These are phyloP conservation scores for Diaporthe helianthi DNA, from an alignment of 2,329 filamentous ascomycete genomes.

Conservation along the genomic window DNA sequence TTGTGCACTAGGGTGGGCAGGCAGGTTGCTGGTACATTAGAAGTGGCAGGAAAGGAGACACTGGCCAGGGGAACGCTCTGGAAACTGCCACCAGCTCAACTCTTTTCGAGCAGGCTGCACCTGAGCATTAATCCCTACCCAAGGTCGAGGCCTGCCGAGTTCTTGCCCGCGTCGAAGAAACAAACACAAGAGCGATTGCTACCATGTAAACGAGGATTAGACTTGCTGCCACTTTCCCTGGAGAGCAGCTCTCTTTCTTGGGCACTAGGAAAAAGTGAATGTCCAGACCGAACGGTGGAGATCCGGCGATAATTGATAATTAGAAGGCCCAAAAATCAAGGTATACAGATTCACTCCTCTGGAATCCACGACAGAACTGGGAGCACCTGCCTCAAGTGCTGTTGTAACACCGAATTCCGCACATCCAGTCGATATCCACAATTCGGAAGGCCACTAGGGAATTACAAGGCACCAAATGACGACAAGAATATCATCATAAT, in stretches of 20 bases:
- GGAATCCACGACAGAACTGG: background rate
- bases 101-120: background rate
- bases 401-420: background rate
- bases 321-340: background rate
- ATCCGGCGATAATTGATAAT: no score
- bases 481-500: background rate
- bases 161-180: background rate
- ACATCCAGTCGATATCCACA: no score
- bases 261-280: background rate
- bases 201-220: background rate
- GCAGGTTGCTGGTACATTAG: constrained; percentile 13
- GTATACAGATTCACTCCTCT: background rate
- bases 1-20: background rate
- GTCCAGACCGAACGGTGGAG: background rate
- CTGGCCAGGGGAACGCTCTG: constrained; percentile 8
- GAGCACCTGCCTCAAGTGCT: background rate
- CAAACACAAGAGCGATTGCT: background rate
- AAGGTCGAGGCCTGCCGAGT: background rate
- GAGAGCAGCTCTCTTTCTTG: background rate
- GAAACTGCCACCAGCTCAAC: constrained; percentile 21
- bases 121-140: background rate
- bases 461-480: background rate
- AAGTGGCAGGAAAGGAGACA: constrained; percentile 17
- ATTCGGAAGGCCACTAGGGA: background rate
- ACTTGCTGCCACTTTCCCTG: constrained; percentile 18